Evolutionary conservation across 257 asterid species (phyloP).

Genomic region (Solanum virginianum): DNA sequence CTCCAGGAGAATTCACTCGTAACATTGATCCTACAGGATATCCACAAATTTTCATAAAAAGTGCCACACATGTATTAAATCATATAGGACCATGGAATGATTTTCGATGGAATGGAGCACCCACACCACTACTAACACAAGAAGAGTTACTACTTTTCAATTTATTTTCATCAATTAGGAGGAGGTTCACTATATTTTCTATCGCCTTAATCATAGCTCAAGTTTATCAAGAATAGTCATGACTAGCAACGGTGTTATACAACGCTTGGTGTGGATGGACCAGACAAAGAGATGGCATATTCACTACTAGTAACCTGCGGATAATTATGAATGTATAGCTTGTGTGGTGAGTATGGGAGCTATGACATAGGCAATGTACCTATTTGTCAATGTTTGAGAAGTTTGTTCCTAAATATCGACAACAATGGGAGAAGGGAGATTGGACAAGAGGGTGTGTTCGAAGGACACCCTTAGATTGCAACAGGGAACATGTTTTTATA

Average conservation of each 20-base stretch:
- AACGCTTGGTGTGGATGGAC: slow-evolving; percentile 8
- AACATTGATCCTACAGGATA: slow-evolving; percentile 21
- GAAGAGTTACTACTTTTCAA: neutral
- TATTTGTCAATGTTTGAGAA: slow-evolving; percentile 14
- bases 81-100: slow-evolving; percentile 53
- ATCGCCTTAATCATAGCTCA: neutral
- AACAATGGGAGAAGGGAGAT: neutral
- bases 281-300: slow-evolving; percentile 5
- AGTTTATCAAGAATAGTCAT: slow-evolving; percentile 8
- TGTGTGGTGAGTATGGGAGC: slow-evolving; percentile 16
- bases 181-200: neutral
- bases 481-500: neutral
- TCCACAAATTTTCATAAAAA: slow-evolving; percentile 13
- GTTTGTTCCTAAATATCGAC: slow-evolving; percentile 1
- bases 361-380: slow-evolving; percentile 8
- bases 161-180: neutral
- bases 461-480: neutral
- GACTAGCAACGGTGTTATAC: neutral
- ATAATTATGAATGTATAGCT: slow-evolving; percentile 18
- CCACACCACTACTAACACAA: neutral
- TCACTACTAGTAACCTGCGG: neutral
- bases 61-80: neutral
- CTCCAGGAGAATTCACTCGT: slow-evolving; percentile 15
- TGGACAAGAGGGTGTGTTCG: slow-evolving; percentile 21
- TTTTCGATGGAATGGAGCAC: slow-evolving; percentile 20